Evolutionary conservation across 2,329 filamentous ascomycete species (phyloP), one percentile per base, ranked within the genome.

Genomic region (Pseudocercospora musae): DNA sequence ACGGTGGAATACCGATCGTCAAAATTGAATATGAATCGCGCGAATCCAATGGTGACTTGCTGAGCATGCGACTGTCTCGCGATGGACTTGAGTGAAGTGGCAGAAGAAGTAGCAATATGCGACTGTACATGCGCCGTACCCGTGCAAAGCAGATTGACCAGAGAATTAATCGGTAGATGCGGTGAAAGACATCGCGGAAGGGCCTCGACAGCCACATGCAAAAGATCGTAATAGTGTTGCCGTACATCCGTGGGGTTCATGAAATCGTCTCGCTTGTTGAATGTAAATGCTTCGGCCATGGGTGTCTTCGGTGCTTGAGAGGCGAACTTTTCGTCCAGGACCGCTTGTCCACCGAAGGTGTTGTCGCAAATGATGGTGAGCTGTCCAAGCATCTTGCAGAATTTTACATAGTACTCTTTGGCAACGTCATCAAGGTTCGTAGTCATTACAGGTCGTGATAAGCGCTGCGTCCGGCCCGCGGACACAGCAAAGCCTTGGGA

Each of bases 21-120:
- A 74, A 98, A 99, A 69, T 95, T 96, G 80, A 99, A 99, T 58
- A 99, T 99, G 77, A 98, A 99, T 25, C 93, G 85, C 40, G 95
- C 91, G 77, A 99, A 99, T 0, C 95, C 94, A 77, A 96, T 96
- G 0, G 93, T 96, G 2, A 99, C 95, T 75, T 95, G 91, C 69
- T 99, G 92, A 0, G 95, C 93, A 77, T 96, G 90, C 7, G 89
- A 91, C 72, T 99, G 95, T 31, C 91, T 85, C 10, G 96, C 95
- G 70, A 99, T 99, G 0, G 94, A 94, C 75, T 97, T 98, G 15
- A 99, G 78, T 1, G 95, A 97, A 69, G 93, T 90, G 2, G 92
- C 91, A 1, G 96, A 98, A 0, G 95, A 97, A 48, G 87, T 85
- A 0, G 95, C 96, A 74, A 99, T 97, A 62, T 95, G 93, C 37